phyloP scores from a whole-genome alignment of 176 grass and related monocot genomes.

The Stipa capillata region DNA sequence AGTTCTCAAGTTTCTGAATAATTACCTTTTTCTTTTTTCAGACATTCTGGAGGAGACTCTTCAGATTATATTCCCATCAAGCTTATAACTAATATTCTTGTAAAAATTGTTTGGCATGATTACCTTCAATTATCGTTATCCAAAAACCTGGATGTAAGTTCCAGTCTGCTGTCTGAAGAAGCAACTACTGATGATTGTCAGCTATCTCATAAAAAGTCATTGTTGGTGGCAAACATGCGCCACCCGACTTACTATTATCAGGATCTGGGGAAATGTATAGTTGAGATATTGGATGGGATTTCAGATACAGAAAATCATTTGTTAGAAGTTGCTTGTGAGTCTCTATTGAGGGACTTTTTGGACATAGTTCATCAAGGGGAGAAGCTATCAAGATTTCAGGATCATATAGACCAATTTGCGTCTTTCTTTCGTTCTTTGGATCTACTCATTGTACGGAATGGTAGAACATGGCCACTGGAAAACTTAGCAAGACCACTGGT shows the following conservation, averaged over 20 bases:
- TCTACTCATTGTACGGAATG: conserved; percentile 47
- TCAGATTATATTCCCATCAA: conserved; percentile 33
- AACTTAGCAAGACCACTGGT: conserved; percentile 67
- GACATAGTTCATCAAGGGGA: conserved; percentile 65
- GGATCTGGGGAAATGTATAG: conserved; percentile 59
- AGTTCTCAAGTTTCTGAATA: background rate
- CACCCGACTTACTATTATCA: conserved; percentile 58
- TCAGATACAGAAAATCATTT: conserved; percentile 34
- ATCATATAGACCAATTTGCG: conserved; percentile 56
- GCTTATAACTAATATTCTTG: conserved; percentile 59
- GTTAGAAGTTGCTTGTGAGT: conserved; percentile 56
- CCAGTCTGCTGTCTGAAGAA: conserved; percentile 4
- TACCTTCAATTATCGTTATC: conserved; percentile 39
- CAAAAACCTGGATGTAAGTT: conserved; percentile 19
- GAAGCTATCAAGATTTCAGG: conserved; percentile 42
- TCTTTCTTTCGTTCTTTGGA: conserved; percentile 69
- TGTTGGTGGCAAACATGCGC: conserved; percentile 1
- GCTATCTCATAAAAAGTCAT: conserved; percentile 34
- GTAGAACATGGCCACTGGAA: conserved; percentile 76
- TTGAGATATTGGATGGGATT: conserved; percentile 63
- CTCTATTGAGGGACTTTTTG: conserved; percentile 51
- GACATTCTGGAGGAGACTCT: conserved; percentile 45
- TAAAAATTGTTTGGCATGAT: conserved; percentile 63
- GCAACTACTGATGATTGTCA: conserved; percentile 16
- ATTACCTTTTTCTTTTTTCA: conserved; percentile 14